phyloP scores from a whole-genome alignment of 257 asterid species.

The Eustoma russellianum region DNA sequence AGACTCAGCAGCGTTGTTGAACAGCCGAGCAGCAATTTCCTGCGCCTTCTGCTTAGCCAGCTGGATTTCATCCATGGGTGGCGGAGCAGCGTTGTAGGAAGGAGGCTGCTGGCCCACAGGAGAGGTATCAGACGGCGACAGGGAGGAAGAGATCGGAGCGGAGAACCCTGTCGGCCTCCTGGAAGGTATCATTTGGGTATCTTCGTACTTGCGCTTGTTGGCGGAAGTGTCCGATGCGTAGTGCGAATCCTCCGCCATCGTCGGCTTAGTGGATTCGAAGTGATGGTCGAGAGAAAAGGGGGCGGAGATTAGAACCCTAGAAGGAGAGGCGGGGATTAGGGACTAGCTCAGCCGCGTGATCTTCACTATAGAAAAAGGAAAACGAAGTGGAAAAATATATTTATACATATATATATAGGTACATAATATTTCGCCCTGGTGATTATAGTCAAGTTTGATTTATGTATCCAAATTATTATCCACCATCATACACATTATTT shows the following conservation, averaged over 20 bases:
- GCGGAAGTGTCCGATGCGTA: constrained; percentile 39
- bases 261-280: neutral
- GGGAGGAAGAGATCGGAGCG: constrained; percentile 29
- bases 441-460: too few species aligned
- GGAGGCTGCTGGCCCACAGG: constrained; percentile 22
- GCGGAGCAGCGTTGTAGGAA: constrained; percentile 63
- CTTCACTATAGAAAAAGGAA: too few species aligned
- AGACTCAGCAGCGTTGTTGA: constrained; percentile 52
- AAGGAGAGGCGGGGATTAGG: neutral
- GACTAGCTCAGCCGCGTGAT: neutral
- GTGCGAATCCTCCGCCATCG: constrained; percentile 58
- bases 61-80: constrained; percentile 75
- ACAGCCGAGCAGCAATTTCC: constrained; percentile 78
- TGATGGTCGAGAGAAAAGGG: neutral
- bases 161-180: constrained; percentile 81
- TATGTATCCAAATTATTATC: too few species aligned
- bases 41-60: constrained; percentile 89
- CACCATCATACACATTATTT: too few species aligned
- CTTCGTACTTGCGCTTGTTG: constrained; percentile 55
- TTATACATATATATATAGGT: too few species aligned
- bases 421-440: too few species aligned
- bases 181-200: constrained; percentile 38
- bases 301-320: constrained; percentile 14
- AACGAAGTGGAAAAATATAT: too few species aligned
- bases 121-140: constrained; percentile 45